phyloP scores from a whole-genome alignment of 495 filamentous ascomycete genomes.

The Hypoxylon intermedium region DNA sequence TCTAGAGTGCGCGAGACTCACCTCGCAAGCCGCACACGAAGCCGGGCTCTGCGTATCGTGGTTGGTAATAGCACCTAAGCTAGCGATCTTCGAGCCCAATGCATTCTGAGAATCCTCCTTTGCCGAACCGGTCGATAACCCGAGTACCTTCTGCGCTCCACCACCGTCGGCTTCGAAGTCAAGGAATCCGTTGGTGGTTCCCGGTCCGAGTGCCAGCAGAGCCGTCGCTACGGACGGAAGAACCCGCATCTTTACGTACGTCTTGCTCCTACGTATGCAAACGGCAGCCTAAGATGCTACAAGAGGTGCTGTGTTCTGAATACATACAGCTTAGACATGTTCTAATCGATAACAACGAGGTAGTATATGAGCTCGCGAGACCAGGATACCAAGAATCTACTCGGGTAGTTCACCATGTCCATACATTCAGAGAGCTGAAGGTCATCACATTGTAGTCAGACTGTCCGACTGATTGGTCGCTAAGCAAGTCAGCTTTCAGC shows the following conservation, averaged over 20 bases:
- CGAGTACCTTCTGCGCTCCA: constrained; percentile 13
- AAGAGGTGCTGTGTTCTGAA: no score
- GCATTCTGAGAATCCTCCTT: background rate
- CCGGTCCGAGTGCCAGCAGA: background rate
- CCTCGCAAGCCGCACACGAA: constrained; percentile 57
- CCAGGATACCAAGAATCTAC: no score
- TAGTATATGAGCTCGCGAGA: no score
- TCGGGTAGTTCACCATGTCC: no score
- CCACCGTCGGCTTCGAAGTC: background rate
- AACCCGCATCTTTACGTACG: constrained; percentile 14
- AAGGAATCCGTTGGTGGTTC: background rate
- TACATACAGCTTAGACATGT: no score
- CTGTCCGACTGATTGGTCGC: background rate
- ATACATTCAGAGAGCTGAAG: background rate
- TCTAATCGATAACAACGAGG: no score
- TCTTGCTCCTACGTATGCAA: background rate
- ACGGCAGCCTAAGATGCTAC: background rate
- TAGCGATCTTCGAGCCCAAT: constrained; percentile 2
- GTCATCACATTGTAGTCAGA: background rate
- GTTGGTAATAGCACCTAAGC: constrained; percentile 29
- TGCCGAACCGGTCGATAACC: background rate
- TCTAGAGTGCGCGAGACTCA: constrained; percentile 22
- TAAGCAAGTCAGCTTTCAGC: constrained; percentile 9
- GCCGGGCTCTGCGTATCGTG: constrained; percentile 52
- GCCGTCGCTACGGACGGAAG: constrained; percentile 1